phyloP scores from a whole-genome alignment of 345 rosid species.

The Pelargonium nanum region DNA sequence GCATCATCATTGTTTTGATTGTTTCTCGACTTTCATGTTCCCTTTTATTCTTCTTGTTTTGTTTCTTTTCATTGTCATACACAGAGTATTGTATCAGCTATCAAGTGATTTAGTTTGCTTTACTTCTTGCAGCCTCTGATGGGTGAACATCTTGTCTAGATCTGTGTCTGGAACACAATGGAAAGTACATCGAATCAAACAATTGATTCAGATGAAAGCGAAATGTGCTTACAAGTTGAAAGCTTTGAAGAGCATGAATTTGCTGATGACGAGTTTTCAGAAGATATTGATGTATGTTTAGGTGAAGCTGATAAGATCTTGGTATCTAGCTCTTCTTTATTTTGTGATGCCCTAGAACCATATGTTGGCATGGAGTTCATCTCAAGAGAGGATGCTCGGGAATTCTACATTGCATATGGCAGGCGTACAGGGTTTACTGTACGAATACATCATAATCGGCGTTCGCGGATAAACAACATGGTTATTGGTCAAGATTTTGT shows the following conservation, averaged over 20 bases:
- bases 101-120: no score
- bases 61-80: no score
- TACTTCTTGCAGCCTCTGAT: no score
- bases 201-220: slow-evolving; percentile 15
- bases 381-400: slow-evolving; percentile 9
- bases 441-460: slow-evolving; percentile 10
- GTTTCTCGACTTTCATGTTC: no score
- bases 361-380: slow-evolving; percentile 7
- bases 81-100: no score
- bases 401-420: slow-evolving; percentile 7
- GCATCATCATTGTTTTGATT: no score
- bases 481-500: slow-evolving; percentile 15
- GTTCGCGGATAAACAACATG: slow-evolving; percentile 6
- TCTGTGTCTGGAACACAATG: no score
- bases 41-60: no score
- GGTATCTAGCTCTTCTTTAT: background rate
- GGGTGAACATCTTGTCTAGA: no score
- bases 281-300: background rate
- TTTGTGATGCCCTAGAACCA: slow-evolving; percentile 3
- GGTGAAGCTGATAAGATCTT: slow-evolving; percentile 2
- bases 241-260: slow-evolving; percentile 6
- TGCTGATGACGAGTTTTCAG: background rate
- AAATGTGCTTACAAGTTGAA: slow-evolving; percentile 11
- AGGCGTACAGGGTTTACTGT: slow-evolving; percentile 10
- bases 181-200: slow-evolving; percentile 7